These are phyloP conservation scores for Boletus tomentosulus DNA, from an alignment of 768 basidiomycete genomes.

Conservation along the genomic window DNA sequence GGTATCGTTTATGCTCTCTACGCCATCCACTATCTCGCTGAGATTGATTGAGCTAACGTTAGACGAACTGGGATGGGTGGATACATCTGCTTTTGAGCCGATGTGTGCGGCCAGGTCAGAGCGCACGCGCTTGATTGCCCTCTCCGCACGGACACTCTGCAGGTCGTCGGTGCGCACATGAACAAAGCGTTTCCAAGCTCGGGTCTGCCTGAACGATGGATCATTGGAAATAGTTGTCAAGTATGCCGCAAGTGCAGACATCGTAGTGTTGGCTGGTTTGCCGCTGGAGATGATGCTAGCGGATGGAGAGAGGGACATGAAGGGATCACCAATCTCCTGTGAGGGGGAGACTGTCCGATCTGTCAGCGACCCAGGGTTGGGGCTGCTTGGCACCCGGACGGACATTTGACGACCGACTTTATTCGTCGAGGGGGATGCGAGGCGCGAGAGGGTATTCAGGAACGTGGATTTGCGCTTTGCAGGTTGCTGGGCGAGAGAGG, in stretches of 20 bases:
- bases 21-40: conserved; percentile 30
- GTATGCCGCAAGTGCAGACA: conserved; percentile 72
- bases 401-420: conserved; percentile 45
- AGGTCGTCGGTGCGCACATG: conserved; percentile 83
- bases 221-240: conserved; percentile 76
- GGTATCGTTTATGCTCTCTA: conserved; percentile 30
- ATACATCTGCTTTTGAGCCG: conserved; percentile 33
- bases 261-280: conserved; percentile 42
- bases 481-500: conserved; percentile 46
- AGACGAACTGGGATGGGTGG: conserved; percentile 20
- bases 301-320: conserved; percentile 40
- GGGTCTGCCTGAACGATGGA: conserved; percentile 53
- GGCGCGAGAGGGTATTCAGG: conserved; percentile 79
- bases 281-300: conserved; percentile 15
- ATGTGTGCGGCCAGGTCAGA: conserved; percentile 79
- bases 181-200: conserved; percentile 83
- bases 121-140: conserved; percentile 82
- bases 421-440: conserved; percentile 66
- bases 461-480: conserved; percentile 79
- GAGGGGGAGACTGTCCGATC: conserved; percentile 45
- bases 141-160: conserved; percentile 80
- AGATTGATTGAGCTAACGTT: conserved; percentile 29
- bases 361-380: conserved; percentile 32
- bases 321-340: conserved; percentile 60
- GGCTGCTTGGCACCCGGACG: conserved; percentile 30